Base-by-base conservation (phyloP, 257 asterid genomes). In the Osmanthus fragrans region DNA sequence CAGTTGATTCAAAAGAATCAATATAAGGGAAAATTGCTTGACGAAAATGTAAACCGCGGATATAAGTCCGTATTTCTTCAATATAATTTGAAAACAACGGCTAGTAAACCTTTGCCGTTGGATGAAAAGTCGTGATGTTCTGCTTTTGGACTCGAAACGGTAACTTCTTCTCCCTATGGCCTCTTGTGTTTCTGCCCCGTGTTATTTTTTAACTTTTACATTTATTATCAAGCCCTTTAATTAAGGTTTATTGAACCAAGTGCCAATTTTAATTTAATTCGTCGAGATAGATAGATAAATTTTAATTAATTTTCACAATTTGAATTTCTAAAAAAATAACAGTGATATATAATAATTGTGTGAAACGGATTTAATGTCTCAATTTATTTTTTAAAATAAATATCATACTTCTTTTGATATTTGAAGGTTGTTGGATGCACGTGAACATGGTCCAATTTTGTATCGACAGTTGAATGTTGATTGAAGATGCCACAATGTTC, bases 11-110 rank as follows among this genome's bases (percentile, higher is more conserved):
- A 7, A 9, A 51, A 40, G 67, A 76, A 13, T 39, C 66, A 18
- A 9, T 18, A 73, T 49, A 23, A 13, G 19, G 60, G 37, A 30
- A 58, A 60, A 56, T 58, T 56, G 71, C 39, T 23, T 25, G 56
- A 32, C n/a, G 71, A 45, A 27, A 33, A 75, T 76, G 88, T 80
- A 71, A 78, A 80, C 78, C 77, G 73, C 80, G 84, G 88, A 81
- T 63, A 68, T 65, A 77, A 83, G 87, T 84, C 85, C 51, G 76
- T 64, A 72, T 73, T 54, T 13, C 72, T 21, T 73, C 81, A 75
- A 56, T 71, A 67, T 45, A 63, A 23, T 89, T 89, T 85, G 90
- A 89, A 89, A 81, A 18, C 79, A 89, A 89, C 94, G 94, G 94
- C 92, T 89, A 88, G 85, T 89, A 76, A 65, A 54, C 71, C 74